These are phyloP conservation scores for Botrytis paeoniae DNA, from an alignment of 2,329 filamentous ascomycete species.

Conservation along the genomic window DNA sequence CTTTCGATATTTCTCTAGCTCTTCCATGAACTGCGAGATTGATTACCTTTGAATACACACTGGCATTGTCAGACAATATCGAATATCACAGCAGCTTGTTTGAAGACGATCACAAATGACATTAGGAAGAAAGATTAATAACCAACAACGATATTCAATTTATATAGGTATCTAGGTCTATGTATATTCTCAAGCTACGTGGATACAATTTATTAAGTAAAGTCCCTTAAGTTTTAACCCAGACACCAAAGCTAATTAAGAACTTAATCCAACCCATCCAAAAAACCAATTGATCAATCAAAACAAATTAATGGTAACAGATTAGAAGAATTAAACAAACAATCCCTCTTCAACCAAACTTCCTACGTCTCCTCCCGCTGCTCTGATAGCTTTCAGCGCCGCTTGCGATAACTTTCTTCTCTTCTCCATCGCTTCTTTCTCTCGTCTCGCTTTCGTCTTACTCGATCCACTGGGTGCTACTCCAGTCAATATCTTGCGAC, in stretches of 20 bases:
- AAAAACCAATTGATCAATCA: neutral
- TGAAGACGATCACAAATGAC: neutral
- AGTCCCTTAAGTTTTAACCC: neutral
- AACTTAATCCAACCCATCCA: neutral
- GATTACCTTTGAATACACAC: neutral
- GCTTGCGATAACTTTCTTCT: slow-evolving; percentile 65
- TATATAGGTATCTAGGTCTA: slow-evolving; percentile 9
- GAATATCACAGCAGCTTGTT: neutral
- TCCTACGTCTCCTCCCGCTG: slow-evolving; percentile 65
- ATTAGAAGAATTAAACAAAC: slow-evolving; percentile 38
- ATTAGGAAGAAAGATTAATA: neutral
- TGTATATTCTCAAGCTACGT: slow-evolving; percentile 1
- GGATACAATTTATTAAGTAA: slow-evolving; percentile 16
- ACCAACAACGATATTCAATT: neutral
- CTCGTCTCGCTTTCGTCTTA: slow-evolving; percentile 91
- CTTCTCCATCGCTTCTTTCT: slow-evolving; percentile 82
- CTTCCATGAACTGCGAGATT: neutral
- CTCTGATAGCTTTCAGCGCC: slow-evolving; percentile 64
- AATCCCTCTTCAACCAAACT: slow-evolving; percentile 52
- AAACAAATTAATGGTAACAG: neutral
- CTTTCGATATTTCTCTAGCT: neutral
- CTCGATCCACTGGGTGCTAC: slow-evolving; percentile 88
- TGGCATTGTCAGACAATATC: neutral
- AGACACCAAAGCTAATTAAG: neutral
- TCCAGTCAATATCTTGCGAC: slow-evolving; percentile 74